phyloP scores from a whole-genome alignment of 2,329 filamentous ascomycete species.

The Aspergillus ochraceus region DNA sequence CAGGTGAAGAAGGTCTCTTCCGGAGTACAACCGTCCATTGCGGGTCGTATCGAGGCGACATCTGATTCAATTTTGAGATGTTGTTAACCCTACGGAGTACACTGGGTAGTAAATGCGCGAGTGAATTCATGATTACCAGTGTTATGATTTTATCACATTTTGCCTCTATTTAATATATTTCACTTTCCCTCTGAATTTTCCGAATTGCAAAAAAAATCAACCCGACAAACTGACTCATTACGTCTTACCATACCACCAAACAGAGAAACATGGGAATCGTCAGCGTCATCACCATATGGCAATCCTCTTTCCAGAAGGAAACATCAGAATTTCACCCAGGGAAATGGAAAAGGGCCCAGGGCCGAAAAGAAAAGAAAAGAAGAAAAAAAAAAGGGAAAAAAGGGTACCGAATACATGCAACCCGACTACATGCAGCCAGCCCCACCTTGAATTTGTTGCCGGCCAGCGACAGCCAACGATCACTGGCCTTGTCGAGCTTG shows the following conservation, averaged over 20 bases:
- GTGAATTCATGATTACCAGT: no score
- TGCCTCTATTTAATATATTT: neutral
- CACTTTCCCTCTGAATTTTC: neutral
- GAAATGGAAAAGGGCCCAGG: neutral
- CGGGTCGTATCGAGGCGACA: neutral
- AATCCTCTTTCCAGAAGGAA: constrained; percentile 9
- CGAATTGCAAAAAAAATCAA: neutral
- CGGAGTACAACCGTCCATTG: neutral
- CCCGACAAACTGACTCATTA: neutral
- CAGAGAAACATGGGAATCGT: constrained; percentile 1
- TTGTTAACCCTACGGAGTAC: no score
- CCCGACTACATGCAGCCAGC: constrained; percentile 9
- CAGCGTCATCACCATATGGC: neutral
- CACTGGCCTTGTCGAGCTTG: constrained; percentile 18
- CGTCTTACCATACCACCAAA: neutral
- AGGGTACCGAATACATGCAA: constrained; percentile 13
- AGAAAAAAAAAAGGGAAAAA: neutral
- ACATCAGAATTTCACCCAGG: neutral
- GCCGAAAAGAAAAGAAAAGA: no score
- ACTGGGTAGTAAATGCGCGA: neutral
- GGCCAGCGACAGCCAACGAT: constrained; percentile 15
- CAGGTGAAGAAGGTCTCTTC: neutral
- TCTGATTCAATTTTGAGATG: neutral
- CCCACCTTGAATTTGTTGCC: constrained; percentile 17
- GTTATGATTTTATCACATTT: neutral